Evolutionary conservation across 2,329 filamentous ascomycete genomes (phyloP).

Genomic region (Verticillium nubilum): DNA sequence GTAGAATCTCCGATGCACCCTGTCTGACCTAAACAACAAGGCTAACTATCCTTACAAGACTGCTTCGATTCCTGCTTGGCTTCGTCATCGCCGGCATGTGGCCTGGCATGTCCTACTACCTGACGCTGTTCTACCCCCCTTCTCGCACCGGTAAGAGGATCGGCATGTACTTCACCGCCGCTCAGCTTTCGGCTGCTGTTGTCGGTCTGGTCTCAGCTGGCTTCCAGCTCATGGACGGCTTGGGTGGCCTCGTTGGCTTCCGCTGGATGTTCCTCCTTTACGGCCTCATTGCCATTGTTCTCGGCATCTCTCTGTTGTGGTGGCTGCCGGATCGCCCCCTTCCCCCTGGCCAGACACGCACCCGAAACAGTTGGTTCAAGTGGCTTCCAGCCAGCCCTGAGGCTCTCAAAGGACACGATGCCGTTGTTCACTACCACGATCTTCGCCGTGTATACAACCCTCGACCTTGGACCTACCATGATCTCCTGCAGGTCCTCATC

Average conservation of each 20-base stretch:
- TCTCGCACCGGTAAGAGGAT: slow-evolving; percentile 83
- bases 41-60: slow-evolving; percentile 25
- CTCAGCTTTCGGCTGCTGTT: slow-evolving; percentile 83
- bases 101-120: slow-evolving; percentile 91
- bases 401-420: slow-evolving; percentile 71
- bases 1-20: slow-evolving; percentile 15
- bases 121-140: slow-evolving; percentile 88
- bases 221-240: slow-evolving; percentile 85
- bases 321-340: slow-evolving; percentile 84
- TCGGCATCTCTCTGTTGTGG: slow-evolving; percentile 74
- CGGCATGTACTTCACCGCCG: slow-evolving; percentile 82
- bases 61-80: slow-evolving; percentile 80
- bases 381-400: slow-evolving; percentile 67
- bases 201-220: slow-evolving; percentile 86
- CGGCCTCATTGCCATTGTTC: slow-evolving; percentile 65
- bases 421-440: slow-evolving; percentile 76
- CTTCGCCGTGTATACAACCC: slow-evolving; percentile 75
- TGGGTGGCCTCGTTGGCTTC: slow-evolving; percentile 71
- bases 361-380: slow-evolving; percentile 45
- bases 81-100: slow-evolving; percentile 90
- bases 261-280: slow-evolving; percentile 93
- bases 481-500: slow-evolving; percentile 64
- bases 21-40: slow-evolving; percentile 7
- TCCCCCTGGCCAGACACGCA: slow-evolving; percentile 59
- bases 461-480: slow-evolving; percentile 65